A percentile compares a stretch with the other conserved stretches of the same genome.
phyloP scores from a whole-genome alignment of 164 flowering plant genomes.

The Amborella trichopoda region DNA sequence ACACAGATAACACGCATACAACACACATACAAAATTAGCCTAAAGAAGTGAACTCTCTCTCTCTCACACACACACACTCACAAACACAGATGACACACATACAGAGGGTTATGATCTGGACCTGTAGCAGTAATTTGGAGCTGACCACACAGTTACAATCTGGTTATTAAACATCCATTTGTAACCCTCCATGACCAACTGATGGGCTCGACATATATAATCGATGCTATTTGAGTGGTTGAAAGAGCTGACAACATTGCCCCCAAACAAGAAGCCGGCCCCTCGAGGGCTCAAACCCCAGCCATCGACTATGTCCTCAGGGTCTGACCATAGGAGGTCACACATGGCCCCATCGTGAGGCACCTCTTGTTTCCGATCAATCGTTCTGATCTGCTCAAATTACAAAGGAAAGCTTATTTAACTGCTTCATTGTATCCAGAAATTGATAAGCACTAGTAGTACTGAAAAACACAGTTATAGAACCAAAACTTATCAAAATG shows the following conservation, averaged over 20 bases:
- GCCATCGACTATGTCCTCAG: conserved; percentile 95
- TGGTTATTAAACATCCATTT: conserved; percentile 98
- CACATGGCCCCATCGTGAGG: conserved; percentile 99
- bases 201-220: conserved; percentile 96
- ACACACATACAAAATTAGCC: no score
- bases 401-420: neutral
- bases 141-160: conserved; percentile 99
- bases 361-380: conserved; percentile 96
- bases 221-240: conserved; percentile 87
- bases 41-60: no score
- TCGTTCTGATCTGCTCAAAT: conserved; percentile 71
- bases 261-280: conserved; percentile 95
- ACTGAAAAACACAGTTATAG: no score
- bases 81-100: no score
- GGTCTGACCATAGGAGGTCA: conserved; percentile 99
- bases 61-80: no score
- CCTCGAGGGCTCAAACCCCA: conserved; percentile 99
- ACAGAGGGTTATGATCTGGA: no score
- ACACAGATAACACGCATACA: no score
- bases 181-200: conserved; percentile 98
- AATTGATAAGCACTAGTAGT: no score
- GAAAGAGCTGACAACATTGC: conserved; percentile 75
- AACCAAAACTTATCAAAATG: no score
- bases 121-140: conserved; percentile 99
- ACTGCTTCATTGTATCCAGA: no score